These are phyloP conservation scores for Sequoia sempervirens DNA, from an alignment of 75 land plant genomes.

Conservation along the genomic window DNA sequence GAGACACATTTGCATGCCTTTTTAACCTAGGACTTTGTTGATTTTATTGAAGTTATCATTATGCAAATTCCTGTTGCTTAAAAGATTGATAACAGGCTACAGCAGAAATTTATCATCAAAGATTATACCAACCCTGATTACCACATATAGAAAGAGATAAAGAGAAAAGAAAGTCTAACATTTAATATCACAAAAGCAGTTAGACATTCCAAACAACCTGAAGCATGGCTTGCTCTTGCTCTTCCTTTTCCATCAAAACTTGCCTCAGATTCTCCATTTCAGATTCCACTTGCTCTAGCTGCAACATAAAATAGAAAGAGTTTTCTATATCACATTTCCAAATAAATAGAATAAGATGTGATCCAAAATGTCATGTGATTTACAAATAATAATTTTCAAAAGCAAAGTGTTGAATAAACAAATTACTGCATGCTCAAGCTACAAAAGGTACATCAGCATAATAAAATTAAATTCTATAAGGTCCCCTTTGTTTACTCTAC, in stretches of 20 bases:
- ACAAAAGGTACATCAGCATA: not conserved
- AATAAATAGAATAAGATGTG: not conserved
- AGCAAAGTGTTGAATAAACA: not conserved
- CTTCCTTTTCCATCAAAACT: slow-evolving; percentile 71
- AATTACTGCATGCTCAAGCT: not conserved
- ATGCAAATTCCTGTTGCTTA: not conserved
- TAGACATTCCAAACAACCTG: slow-evolving; percentile 43
- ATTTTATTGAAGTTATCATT: no score
- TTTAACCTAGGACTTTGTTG: not conserved
- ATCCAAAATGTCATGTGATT: not conserved
- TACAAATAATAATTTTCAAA: not conserved
- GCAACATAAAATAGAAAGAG: not conserved
- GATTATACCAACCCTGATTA: not conserved
- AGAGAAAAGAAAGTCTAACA: not conserved
- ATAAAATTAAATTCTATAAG: not conserved
- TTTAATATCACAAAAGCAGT: not conserved
- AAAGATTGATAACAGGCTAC: not conserved
- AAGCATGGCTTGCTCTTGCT: slow-evolving; percentile 90
- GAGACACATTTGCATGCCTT: not conserved
- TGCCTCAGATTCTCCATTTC: slow-evolving; percentile 54
- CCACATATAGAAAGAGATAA: not conserved
- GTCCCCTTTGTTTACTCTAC: not conserved
- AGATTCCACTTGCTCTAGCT: slow-evolving; percentile 82
- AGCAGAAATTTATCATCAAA: not conserved
- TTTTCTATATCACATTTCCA: not conserved